Evolutionary conservation across 768 basidiomycete genomes (phyloP).

Genomic region (Leccinum boreale): DNA sequence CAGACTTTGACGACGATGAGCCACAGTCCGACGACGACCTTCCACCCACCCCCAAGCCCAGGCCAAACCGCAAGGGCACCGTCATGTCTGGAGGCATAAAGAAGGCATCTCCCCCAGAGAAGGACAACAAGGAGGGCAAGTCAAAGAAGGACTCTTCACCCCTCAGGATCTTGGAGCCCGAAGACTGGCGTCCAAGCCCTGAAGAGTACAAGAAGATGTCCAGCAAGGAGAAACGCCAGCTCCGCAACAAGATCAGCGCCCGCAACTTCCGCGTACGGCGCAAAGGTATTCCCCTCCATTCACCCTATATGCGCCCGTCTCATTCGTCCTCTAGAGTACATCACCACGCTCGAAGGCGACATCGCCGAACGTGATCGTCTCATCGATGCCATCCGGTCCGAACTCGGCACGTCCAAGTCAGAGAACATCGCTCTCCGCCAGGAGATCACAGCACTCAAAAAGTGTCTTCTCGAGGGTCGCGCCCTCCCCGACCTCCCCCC

Average conservation of each 20-base stretch:
- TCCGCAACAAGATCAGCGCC: slow-evolving; percentile 95
- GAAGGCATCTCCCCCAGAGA: slow-evolving; percentile 49
- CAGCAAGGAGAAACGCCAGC: slow-evolving; percentile 93
- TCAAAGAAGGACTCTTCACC: slow-evolving; percentile 27
- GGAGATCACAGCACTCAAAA: slow-evolving; percentile 73
- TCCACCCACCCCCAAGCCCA: slow-evolving; percentile 34
- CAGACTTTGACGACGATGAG: slow-evolving; percentile 41
- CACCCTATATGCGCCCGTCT: not conserved
- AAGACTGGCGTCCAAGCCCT: slow-evolving; percentile 82
- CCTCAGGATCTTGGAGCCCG: slow-evolving; percentile 37
- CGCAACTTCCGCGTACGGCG: slow-evolving; percentile 92
- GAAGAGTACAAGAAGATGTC: slow-evolving; percentile 96
- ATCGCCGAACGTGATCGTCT: slow-evolving; percentile 90
- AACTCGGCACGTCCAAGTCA: slow-evolving; percentile 72
- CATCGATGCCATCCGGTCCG: slow-evolving; percentile 81
- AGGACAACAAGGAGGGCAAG: slow-evolving; percentile 28
- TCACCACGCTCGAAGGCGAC: slow-evolving; percentile 88
- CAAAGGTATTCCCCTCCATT: slow-evolving; percentile 59
- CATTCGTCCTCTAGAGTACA: slow-evolving; percentile 64
- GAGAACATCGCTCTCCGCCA: slow-evolving; percentile 84
- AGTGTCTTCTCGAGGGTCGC: slow-evolving; percentile 67
- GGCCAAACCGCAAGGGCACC: slow-evolving; percentile 60
- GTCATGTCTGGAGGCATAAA: slow-evolving; percentile 71
- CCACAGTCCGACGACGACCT: slow-evolving; percentile 32
- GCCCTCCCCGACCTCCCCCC: slow-evolving; percentile 46